Conservation (phyloP, 768 basidiomycete species). For the Lactifluus volemus region DNA sequence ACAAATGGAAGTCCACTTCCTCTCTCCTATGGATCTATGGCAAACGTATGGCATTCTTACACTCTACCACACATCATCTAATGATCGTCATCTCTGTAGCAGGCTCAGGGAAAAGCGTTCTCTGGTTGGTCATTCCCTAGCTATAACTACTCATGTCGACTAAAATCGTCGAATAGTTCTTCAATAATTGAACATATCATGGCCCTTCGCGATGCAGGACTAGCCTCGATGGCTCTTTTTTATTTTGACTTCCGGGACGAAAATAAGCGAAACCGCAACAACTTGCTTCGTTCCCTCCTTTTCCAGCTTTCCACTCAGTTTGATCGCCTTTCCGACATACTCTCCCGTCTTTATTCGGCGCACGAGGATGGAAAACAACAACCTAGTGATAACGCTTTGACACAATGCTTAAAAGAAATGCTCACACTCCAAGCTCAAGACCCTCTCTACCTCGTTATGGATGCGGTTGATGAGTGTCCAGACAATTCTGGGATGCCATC, state of each 20-base stretch:
- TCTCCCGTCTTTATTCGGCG: not conserved
- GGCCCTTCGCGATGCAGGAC: not conserved
- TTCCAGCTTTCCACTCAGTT: not conserved
- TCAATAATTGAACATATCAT: not conserved
- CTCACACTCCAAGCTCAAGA: not conserved
- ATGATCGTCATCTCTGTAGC: not conserved
- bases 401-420: not conserved
- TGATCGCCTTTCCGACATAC: not conserved
- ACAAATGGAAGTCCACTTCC: not conserved
- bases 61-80: no score
- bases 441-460: not conserved
- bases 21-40: not conserved
- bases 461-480: constrained; percentile 7
- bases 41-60: not conserved
- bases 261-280: not conserved
- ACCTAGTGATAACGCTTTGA: not conserved
- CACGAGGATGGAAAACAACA: not conserved
- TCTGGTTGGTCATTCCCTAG: not conserved
- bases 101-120: not conserved
- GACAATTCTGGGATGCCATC: not conserved
- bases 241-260: not conserved
- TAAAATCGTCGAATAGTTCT: not conserved
- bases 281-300: not conserved
- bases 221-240: not conserved
- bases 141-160: not conserved